phyloP scores from a whole-genome alignment of 2,329 filamentous ascomycete genomes.

The Lecanoromycetidae sp. region DNA sequence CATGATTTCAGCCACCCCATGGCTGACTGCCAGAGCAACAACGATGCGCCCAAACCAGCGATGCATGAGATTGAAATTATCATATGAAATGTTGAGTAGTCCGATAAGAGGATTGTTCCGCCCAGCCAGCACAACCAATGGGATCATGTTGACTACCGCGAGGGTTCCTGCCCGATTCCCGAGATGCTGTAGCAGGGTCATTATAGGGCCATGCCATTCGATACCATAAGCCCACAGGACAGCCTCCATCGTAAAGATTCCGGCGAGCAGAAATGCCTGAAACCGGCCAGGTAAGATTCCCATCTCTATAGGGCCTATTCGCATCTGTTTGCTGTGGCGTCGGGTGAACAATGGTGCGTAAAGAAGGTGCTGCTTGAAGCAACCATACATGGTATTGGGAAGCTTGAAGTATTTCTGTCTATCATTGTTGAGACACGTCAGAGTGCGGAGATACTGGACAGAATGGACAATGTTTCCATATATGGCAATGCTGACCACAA shows the following conservation, averaged over 20 bases:
- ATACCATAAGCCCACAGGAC: conserved; percentile 40
- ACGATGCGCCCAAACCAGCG: conserved; percentile 67
- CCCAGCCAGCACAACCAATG: conserved; percentile 31
- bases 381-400: conserved; percentile 46
- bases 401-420: conserved; percentile 66
- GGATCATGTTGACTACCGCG: conserved; percentile 34
- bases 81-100: conserved; percentile 32
- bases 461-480: conserved; percentile 54
- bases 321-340: conserved; percentile 34
- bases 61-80: conserved; percentile 49
- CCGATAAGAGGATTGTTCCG: conserved; percentile 34
- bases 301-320: conserved; percentile 32
- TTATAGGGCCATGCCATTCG: conserved; percentile 28
- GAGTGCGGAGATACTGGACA: conserved; percentile 56
- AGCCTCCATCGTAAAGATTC: conserved; percentile 32
- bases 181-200: conserved; percentile 28
- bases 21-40: conserved; percentile 55
- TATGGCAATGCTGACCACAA: conserved; percentile 50
- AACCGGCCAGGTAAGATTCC: conserved; percentile 36
- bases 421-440: conserved; percentile 66
- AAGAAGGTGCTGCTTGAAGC: conserved; percentile 54
- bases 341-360: conserved; percentile 35
- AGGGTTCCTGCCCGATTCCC: conserved; percentile 33
- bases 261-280: conserved; percentile 31
- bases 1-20: conserved; percentile 61